Conservation (phyloP, 805 yeast genomes). For the Barnettozyma sucrosica region DNA sequence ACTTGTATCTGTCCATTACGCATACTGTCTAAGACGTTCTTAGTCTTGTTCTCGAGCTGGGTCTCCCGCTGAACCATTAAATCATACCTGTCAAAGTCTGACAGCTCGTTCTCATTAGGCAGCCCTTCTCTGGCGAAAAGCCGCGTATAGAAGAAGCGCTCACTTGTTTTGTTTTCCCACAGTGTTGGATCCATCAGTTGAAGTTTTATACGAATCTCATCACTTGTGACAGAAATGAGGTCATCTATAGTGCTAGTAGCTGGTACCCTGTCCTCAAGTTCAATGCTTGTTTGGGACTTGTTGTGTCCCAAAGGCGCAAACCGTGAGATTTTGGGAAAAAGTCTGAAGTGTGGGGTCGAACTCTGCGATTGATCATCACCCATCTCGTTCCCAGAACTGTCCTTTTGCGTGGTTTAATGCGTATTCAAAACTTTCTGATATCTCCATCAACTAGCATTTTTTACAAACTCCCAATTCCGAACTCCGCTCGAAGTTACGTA, state of each 20-base stretch:
- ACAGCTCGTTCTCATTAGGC: conserved; percentile 8
- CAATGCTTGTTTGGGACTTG: conserved; percentile 3
- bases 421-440: neutral
- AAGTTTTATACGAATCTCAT: conserved; percentile 13
- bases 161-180: conserved; percentile 21
- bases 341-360: conserved; percentile 4
- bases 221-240: conserved; percentile 11
- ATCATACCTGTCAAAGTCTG: conserved; percentile 32
- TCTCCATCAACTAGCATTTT: neutral
- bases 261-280: conserved; percentile 4
- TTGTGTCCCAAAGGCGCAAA: conserved; percentile 4
- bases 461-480: no score
- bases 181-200: conserved; percentile 14
- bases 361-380: conserved; percentile 3
- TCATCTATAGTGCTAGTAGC: conserved; percentile 5
- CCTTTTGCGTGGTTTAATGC: neutral
- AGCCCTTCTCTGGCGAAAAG: conserved; percentile 11
- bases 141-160: conserved; percentile 27
- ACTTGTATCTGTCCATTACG: conserved; percentile 18
- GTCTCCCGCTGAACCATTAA: conserved; percentile 30
- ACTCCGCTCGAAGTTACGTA: no score
- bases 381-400: neutral
- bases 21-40: conserved; percentile 14
- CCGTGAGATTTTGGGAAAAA: conserved; percentile 13
- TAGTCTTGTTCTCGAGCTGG: conserved; percentile 25